Base-by-base conservation (phyloP, 1,284 basidiomycete species). In the Thecaphora thlaspeos region DNA sequence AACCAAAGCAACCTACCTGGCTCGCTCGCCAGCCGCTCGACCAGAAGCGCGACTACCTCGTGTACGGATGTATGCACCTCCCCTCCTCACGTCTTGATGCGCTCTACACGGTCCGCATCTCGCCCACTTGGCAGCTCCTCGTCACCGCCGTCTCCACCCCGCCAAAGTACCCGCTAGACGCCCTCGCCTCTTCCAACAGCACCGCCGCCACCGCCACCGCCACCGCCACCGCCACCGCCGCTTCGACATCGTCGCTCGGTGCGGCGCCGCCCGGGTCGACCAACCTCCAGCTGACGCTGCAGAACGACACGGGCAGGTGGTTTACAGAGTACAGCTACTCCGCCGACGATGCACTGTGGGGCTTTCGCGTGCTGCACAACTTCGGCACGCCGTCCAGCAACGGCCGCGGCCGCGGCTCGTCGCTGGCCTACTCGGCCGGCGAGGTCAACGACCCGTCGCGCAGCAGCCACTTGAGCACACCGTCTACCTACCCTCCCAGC, bases 291-390 rank as follows among this genome's bases (percentile, higher is more conserved):
- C 77, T 97, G 55, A 90, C 85, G 56, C 79, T 97, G 24, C 91
- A 96, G 78, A 90, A 94, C 70, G 91, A 96, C 73, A 86, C 90
- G 1, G 93, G 93, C 0, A 85, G 88, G 62, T 94, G 90, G 86
- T 91, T 89, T 61, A 88, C 89, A 3, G 94, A 97, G 78, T 97
- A 95, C 73, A 90, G 88, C 14, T 97, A 90, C 82, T 93, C 90
- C 59, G 88, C 90, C 0, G 89, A 93, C 68, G 93, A 97, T 73
- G 87, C 82, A 12, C 91, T 98, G 87, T 89, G 88, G 83, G 94
- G 94, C 9, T 79, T 91, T 19, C 84, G 90, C 9, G 84, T 91
- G n/a, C 82, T 97, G 54, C 91, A 93, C 76, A 95, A 97, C 77
- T 96, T 97, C 80, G 24, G 21, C 26, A 28, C 50, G 12, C 38